Evolutionary conservation across 306 rosid species (phyloP), one percentile per base, ranked within the genome.

Genomic region (Acacia confusa): DNA sequence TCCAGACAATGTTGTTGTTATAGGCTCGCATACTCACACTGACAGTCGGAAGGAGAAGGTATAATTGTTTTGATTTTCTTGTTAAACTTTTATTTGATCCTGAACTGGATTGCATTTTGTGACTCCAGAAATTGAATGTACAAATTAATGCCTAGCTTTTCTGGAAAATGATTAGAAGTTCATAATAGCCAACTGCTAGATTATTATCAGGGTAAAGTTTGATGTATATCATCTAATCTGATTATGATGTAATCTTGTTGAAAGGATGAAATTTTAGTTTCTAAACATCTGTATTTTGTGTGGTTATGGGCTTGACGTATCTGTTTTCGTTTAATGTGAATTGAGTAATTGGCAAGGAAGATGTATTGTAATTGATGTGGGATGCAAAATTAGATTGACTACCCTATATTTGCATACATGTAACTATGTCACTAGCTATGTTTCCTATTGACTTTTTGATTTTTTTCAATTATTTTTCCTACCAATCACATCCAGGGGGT

Each of bases 21-120:
- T 96, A 81, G 98, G 97, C 78, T 91, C 97, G 27, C 98, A 96
- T 60, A 90, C 97, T 53, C 95, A 96, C 79, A 85, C 87, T 32
- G 99, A 96, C 90, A 94, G 72, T 83, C 97, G 97, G 47, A 96
- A 96, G 82, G 99, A 96, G 89, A 96, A 96, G 99, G 99, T 95
- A 82, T 22, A 82, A 75, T 36, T 70, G 44, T 41, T 78, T 20
- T 68, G 27, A 28, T 75, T 30, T 60, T 74, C 38, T 73, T 74
- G 73, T 27, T n/a, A 36, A 22, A 74, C 69, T 13, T 27, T 11
- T 27, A 24, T 76, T 6, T 75, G 43, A 66, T 85, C 45, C 84
- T 70, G 69, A 68, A 78, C 34, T 78, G 71, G 28, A 16, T n/a
- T 48, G 41, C 67, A 32, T 24, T 8, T 70, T 10, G 55, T 74